phyloP scores from a whole-genome alignment of 2,329 filamentous ascomycete genomes.

The Ophiostoma sp. region DNA sequence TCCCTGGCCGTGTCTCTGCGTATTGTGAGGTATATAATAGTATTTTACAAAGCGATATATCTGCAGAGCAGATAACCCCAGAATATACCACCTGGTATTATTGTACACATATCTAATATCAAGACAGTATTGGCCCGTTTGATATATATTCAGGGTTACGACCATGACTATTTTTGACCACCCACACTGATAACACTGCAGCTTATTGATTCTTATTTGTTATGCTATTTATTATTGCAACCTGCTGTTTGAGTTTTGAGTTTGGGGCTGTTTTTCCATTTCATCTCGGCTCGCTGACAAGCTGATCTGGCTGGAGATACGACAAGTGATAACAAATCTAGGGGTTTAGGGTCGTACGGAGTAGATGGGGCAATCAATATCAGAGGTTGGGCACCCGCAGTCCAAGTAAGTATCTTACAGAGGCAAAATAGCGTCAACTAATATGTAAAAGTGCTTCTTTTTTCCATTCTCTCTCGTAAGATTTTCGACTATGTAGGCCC shows the following conservation, averaged over 20 bases:
- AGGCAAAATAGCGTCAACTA: too few relatives aligned
- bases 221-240: too few relatives aligned
- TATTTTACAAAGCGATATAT: not conserved
- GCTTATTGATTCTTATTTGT: too few relatives aligned
- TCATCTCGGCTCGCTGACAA: not conserved
- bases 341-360: not conserved
- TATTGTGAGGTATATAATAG: too few relatives aligned
- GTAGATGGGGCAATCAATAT: not conserved
- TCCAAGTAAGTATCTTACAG: not conserved
- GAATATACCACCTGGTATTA: not conserved
- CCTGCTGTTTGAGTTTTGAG: not conserved
- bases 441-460: not conserved
- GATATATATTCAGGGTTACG: not conserved
- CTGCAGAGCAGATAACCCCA: not conserved
- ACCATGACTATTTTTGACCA: not conserved
- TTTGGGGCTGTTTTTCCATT: not conserved
- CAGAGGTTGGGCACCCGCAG: not conserved
- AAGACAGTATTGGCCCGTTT: not conserved
- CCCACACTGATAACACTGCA: not conserved
- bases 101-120: not conserved
- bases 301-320: not conserved
- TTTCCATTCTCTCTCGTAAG: not conserved
- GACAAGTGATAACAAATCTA: not conserved
- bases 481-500: not conserved
- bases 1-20: not conserved